Base-by-base conservation (phyloP, 2,329 filamentous ascomycete genomes). In the Zymoseptoria pseudotritici region DNA sequence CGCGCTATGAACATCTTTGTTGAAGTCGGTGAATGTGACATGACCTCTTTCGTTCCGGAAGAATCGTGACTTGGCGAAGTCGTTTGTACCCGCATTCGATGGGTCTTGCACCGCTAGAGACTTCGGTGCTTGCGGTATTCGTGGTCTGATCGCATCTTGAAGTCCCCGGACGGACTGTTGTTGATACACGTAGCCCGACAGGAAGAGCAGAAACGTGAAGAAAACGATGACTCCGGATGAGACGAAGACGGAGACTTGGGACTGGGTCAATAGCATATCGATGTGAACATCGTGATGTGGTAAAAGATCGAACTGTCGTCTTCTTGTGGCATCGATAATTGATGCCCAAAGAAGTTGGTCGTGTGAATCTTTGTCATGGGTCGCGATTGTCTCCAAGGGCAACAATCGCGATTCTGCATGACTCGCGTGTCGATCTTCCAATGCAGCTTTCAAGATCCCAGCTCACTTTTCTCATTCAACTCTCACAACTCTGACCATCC, bases 121-220 rank as follows among this genome's bases (percentile, higher is more conserved):
- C 3, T 71, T 69, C 5, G 77, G 69, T 19, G 76, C 74, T 58
- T 74, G 72, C 0, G 78, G 78, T 56, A 70, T 78, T 73, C 63
- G 80, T 55, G 80, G 82, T 66, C 82, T 82, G 68, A 96, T 87
- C 19, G 89, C 89, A 58, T 81, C 79, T 68, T 93, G 89, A 31
- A 97, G 82, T 67, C 87, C 87, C 63, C 83, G 83, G 4, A 96
- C 84, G 0, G 91, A 94, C 68, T 90, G 85, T 74, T 97, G 92
- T 70, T 97, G 92, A 57, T 96, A 82, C 2, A 86, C 83, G 73
- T 95, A 96, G 69, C 92, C 92, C 56, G 89, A 91, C 31, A 96
- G 80, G 74, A 97, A 97, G 24, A 97, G 85, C 4, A 91, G 83
- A 46, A 86, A 74, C 2, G 91, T 96, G 75, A 90, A 96, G 24